These are phyloP conservation scores for Lachnellula subtilissima DNA, from an alignment of 2,329 filamentous ascomycete species.

Conservation along the genomic window DNA sequence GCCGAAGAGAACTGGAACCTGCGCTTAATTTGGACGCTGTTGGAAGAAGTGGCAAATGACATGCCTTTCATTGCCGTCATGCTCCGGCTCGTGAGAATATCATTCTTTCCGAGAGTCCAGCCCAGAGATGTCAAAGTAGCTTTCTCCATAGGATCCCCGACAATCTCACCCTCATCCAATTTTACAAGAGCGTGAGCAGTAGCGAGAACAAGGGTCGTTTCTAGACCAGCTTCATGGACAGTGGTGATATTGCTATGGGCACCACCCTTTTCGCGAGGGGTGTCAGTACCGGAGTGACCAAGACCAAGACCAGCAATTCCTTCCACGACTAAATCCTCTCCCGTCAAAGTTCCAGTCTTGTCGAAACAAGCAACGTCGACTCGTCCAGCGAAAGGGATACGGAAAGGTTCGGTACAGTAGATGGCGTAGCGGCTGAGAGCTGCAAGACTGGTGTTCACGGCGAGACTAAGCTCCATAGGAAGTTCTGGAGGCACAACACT, in stretches of 20 bases:
- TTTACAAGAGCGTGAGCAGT: slow-evolving; percentile 95
- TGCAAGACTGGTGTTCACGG: slow-evolving; percentile 95
- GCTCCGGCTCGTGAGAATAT: slow-evolving; percentile 69
- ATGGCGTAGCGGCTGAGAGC: slow-evolving; percentile 94
- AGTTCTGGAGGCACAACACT: slow-evolving; percentile 97
- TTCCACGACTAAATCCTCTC: slow-evolving; percentile 94
- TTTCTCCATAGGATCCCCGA: slow-evolving; percentile 99
- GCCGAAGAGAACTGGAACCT: slow-evolving; percentile 98
- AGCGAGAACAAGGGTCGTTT: slow-evolving; percentile 89
- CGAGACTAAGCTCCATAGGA: slow-evolving; percentile 95
- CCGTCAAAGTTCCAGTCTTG: slow-evolving; percentile 95
- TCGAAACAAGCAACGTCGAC: slow-evolving; percentile 98
- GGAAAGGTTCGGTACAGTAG: slow-evolving; percentile 98
- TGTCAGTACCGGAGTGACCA: slow-evolving; percentile 59
- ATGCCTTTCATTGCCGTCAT: slow-evolving; percentile 41
- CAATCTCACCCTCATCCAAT: slow-evolving; percentile 92
- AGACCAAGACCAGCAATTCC: slow-evolving; percentile 87
- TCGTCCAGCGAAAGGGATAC: slow-evolving; percentile 91
- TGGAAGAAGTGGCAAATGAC: slow-evolving; percentile 48
- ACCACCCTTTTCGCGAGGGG: slow-evolving; percentile 67
- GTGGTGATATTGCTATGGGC: slow-evolving; percentile 75
- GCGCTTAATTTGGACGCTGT: slow-evolving; percentile 88
- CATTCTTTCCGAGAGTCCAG: slow-evolving; percentile 88
- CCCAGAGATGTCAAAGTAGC: slow-evolving; percentile 84
- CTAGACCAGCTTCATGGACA: slow-evolving; percentile 64